These are phyloP conservation scores for Coriolopsis trogii DNA, from an alignment of 1,284 basidiomycete genomes.

Conservation along the genomic window DNA sequence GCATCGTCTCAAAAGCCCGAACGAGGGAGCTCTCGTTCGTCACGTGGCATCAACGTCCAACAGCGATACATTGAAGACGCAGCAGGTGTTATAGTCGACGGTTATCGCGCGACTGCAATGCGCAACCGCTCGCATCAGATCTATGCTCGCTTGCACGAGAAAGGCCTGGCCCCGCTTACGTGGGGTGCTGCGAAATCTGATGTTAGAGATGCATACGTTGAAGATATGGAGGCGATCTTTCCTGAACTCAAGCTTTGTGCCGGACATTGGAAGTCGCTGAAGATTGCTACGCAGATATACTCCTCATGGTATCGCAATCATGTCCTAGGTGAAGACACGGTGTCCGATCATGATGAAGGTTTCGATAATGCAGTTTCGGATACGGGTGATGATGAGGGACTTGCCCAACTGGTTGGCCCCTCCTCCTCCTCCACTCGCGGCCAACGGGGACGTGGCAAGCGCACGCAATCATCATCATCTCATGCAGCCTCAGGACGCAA, in stretches of 20 bases:
- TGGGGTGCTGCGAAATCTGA: background rate
- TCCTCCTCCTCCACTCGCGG: too few species aligned
- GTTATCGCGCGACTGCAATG: background rate
- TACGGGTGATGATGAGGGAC: background rate
- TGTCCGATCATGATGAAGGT: too few species aligned
- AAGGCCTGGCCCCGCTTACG: background rate
- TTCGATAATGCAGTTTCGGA: too few species aligned
- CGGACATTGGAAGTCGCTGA: background rate
- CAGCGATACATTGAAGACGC: background rate
- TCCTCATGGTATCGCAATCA: background rate
- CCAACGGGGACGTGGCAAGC: too few species aligned
- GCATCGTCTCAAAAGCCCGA: background rate
- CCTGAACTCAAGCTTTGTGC: background rate
- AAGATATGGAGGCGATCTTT: background rate
- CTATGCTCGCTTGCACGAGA: background rate
- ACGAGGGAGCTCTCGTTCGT: background rate
- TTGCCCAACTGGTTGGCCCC: too few species aligned
- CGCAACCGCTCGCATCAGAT: background rate
- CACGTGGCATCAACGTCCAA: background rate
- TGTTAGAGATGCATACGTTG: background rate
- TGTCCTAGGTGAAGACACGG: too few species aligned
- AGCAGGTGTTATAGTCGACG: background rate
- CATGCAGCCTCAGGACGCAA: too few species aligned
- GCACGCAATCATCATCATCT: too few species aligned
- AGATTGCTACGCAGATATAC: background rate